Conservation (phyloP, 345 rosid species). For the Citrus inodora region DNA sequence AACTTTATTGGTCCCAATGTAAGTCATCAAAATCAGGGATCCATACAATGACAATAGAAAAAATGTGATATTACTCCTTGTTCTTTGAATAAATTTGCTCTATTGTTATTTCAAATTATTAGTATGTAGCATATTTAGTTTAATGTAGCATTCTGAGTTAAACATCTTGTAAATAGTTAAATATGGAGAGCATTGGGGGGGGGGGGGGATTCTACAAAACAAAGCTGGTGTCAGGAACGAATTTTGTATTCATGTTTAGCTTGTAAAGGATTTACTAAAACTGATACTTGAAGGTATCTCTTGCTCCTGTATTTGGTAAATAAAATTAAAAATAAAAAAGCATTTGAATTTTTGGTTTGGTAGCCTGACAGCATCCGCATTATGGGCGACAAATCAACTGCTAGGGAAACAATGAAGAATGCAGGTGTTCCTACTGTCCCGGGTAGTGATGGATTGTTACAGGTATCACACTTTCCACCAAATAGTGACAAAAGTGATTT, state of each 20-base stretch:
- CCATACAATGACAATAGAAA: neutral
- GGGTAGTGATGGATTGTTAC: constrained; percentile 92
- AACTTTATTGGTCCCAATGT: constrained; percentile 98
- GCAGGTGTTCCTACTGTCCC: constrained; percentile 99
- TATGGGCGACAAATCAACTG: constrained; percentile 99
- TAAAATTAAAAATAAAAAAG: neutral
- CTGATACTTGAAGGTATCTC: neutral
- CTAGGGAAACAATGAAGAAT: constrained; percentile 98
- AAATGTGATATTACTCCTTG: neutral
- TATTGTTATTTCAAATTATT: neutral
- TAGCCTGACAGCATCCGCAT: constrained; percentile 97
- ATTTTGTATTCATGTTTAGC: neutral
- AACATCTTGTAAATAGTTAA: neutral
- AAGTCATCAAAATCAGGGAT: constrained; percentile 22
- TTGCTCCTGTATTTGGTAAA: neutral
- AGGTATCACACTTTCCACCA: constrained; percentile 36
- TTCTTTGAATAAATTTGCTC: neutral
- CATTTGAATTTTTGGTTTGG: constrained; percentile 12
- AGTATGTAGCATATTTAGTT: neutral
- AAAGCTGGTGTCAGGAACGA: neutral
- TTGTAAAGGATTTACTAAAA: neutral
- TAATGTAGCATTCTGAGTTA: neutral
- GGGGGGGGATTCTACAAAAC: neutral
- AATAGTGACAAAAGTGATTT: neutral
- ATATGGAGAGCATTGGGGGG: neutral